Percentiles rank a stretch among this genome's conserved stretches.
Conservation (phyloP, 2,329 filamentous ascomycete genomes). For the Diplodia scrobiculata region DNA sequence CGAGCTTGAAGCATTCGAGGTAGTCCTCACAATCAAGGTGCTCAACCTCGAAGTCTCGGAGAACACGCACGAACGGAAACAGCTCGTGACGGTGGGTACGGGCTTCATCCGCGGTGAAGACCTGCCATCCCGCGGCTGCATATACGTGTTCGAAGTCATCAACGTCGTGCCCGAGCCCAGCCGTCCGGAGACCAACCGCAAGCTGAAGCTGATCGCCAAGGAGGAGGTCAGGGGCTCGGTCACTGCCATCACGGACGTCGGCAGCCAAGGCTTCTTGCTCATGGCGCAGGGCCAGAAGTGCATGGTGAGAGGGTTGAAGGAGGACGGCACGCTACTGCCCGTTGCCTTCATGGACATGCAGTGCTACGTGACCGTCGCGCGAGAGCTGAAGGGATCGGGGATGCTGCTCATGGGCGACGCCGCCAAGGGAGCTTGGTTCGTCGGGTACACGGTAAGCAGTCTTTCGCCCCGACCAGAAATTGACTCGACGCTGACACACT, state of each 20-base stretch:
- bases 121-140: slow-evolving; percentile 76
- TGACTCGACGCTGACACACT: slow-evolving; percentile 16
- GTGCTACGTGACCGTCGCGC: slow-evolving; percentile 84
- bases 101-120: slow-evolving; percentile 88
- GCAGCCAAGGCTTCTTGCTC: slow-evolving; percentile 83
- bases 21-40: slow-evolving; percentile 77
- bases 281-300: slow-evolving; percentile 95
- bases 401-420: slow-evolving; percentile 87
- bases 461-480: neutral
- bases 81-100: slow-evolving; percentile 82
- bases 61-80: slow-evolving; percentile 80
- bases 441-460: slow-evolving; percentile 72
- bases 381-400: slow-evolving; percentile 79
- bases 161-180: slow-evolving; percentile 87
- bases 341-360: slow-evolving; percentile 98
- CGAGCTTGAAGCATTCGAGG: slow-evolving; percentile 72
- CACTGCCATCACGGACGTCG: slow-evolving; percentile 80
- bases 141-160: slow-evolving; percentile 91
- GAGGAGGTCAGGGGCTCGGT: slow-evolving; percentile 93
- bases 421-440: slow-evolving; percentile 93
- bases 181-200: slow-evolving; percentile 79
- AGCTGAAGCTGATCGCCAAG: slow-evolving; percentile 80
- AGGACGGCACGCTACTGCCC: slow-evolving; percentile 87
- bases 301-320: slow-evolving; percentile 93
- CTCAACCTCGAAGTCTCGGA: slow-evolving; percentile 89